These are phyloP conservation scores for Vaccinium vitisidaea DNA, from an alignment of 148 eudicot species.

Conservation along the genomic window DNA sequence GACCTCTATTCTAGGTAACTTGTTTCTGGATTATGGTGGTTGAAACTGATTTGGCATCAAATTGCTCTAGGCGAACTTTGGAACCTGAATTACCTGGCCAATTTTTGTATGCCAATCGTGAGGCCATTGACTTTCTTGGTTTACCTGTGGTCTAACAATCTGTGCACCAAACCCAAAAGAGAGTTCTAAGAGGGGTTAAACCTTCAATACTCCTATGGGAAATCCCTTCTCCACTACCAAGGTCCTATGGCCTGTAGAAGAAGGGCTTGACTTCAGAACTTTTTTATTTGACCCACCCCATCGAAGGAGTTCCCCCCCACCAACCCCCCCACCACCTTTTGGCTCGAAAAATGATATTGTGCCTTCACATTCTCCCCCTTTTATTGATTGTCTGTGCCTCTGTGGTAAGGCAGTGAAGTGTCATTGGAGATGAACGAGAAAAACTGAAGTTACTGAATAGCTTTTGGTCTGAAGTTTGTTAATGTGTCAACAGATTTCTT, in stretches of 20 bases:
- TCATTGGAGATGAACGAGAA: not conserved
- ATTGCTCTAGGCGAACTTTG: not conserved
- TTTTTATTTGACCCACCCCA: not conserved
- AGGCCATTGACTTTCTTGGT: not conserved
- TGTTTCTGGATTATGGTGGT: not conserved
- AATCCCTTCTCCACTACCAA: not conserved
- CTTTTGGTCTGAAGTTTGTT: not conserved
- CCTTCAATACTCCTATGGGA: not conserved
- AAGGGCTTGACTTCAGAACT: not conserved
- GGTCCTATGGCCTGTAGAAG: not conserved
- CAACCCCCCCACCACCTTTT: not conserved
- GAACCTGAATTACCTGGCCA: not conserved
- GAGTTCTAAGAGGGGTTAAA: not conserved
- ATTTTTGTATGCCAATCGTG: not conserved
- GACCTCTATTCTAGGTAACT: conserved; percentile 16
- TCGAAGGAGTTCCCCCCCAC: not conserved
- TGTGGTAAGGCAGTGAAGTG: not conserved
- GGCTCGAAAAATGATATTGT: not conserved
- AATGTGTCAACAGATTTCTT: not conserved
- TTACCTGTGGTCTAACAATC: not conserved
- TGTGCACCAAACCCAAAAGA: not conserved
- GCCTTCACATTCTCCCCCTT: not conserved
- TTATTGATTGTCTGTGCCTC: not conserved
- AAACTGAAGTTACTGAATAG: not conserved
- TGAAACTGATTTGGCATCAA: not conserved